A percentile compares a stretch with the other conserved stretches of the same genome.
Evolutionary conservation across 495 filamentous ascomycete genomes (phyloP).

Genomic region (Astrothelium subdiscretum): DNA sequence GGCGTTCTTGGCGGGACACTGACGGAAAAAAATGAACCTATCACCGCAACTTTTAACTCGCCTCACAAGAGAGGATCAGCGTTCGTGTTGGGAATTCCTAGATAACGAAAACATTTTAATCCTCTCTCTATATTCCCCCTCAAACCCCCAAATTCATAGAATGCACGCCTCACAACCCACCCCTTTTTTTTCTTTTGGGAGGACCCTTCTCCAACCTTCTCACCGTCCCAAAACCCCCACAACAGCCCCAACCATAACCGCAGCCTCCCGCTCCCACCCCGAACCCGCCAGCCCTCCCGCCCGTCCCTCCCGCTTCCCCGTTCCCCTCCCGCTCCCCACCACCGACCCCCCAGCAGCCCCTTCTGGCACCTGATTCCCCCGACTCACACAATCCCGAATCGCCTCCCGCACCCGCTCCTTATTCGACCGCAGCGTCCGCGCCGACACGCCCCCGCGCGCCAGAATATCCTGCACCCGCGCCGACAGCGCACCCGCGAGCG

Average conservation of each 20-base stretch:
- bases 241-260: slow-evolving; percentile 84
- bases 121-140: no score
- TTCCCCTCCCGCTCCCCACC: slow-evolving; percentile 12
- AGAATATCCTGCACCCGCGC: slow-evolving; percentile 73
- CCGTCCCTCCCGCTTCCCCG: slow-evolving; percentile 18
- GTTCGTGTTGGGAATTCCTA: neutral
- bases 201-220: slow-evolving; percentile 5
- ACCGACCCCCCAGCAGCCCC: slow-evolving; percentile 25
- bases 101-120: neutral
- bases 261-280: slow-evolving; percentile 80
- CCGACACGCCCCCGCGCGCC: slow-evolving; percentile 66
- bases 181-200: no score
- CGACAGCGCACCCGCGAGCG: slow-evolving; percentile 65
- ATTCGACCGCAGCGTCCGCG: slow-evolving; percentile 67
- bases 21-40: neutral
- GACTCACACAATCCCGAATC: slow-evolving; percentile 71
- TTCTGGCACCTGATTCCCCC: slow-evolving; percentile 53
- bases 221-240: slow-evolving; percentile 40
- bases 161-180: no score
- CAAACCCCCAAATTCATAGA: no score
- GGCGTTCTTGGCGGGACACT: neutral
- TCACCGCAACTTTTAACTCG: no score
- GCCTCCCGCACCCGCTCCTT: slow-evolving; percentile 62
- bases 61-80: no score
- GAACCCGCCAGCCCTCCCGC: slow-evolving; percentile 15